A percentile compares a stretch with the other conserved stretches of the same genome.
Evolutionary conservation across 768 basidiomycete genomes (phyloP).

Genomic region (Podaxis sp.): DNA sequence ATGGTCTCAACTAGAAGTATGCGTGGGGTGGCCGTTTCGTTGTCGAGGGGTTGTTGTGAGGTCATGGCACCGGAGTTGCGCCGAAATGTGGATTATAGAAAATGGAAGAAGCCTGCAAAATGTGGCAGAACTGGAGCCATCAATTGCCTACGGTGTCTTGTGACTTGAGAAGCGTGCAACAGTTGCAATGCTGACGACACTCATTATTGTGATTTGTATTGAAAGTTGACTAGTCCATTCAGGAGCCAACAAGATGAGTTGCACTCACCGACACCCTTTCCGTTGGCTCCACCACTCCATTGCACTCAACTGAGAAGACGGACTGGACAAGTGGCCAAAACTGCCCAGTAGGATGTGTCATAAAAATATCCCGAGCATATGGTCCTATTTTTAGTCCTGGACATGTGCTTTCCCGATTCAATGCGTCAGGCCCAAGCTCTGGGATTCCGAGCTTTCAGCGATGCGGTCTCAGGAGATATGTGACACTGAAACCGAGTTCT

Average conservation of each 20-base stretch:
- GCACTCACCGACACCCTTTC: background rate
- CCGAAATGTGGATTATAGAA: background rate
- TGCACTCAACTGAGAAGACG: too few species aligned
- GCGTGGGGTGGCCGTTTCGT: background rate
- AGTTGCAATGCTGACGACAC: background rate
- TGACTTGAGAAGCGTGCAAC: background rate
- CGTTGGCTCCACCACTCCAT: too few species aligned
- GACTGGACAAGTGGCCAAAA: too few species aligned
- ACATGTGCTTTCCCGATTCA: background rate
- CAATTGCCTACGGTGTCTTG: background rate
- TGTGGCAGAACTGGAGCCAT: background rate
- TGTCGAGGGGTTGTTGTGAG: background rate
- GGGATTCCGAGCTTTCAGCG: slow-evolving; percentile 1
- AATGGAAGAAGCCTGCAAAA: background rate
- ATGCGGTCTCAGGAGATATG: background rate
- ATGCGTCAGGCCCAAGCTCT: background rate
- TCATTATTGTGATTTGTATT: background rate
- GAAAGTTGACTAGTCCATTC: background rate
- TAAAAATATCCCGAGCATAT: too few species aligned
- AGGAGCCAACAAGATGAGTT: background rate
- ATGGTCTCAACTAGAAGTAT: background rate
- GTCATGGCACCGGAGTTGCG: background rate
- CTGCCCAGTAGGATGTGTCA: too few species aligned
- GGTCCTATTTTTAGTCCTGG: background rate
- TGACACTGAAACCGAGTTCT: background rate